A percentile compares a stretch with the other conserved stretches of the same genome.
phyloP scores from a whole-genome alignment of 441 rosid genomes.

The Pelargonium citronellum region DNA sequence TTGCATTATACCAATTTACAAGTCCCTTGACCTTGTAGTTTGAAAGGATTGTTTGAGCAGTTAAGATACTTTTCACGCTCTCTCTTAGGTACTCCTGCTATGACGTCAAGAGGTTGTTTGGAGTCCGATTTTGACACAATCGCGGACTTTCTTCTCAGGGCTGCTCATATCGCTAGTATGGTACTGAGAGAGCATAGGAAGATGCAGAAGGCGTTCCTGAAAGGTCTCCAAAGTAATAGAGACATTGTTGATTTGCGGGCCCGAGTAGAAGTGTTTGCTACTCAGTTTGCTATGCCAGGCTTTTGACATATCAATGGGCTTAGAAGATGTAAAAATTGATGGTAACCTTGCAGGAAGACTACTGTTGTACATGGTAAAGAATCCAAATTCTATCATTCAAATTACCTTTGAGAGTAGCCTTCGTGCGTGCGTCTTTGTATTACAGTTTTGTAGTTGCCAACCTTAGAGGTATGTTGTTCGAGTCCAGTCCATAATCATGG shows the following conservation, averaged over 20 bases:
- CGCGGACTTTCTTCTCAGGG: conserved; percentile 69
- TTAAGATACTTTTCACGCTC: background rate
- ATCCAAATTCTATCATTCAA: conserved; percentile 1
- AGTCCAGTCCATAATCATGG: background rate
- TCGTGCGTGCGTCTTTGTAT: too few relatives aligned
- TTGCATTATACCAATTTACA: conserved; percentile 1
- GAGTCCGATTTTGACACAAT: conserved; percentile 90
- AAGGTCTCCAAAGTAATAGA: conserved; percentile 58
- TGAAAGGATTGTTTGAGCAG: background rate
- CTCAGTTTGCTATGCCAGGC: conserved; percentile 89
- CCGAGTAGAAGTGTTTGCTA: conserved; percentile 71
- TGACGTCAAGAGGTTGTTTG: conserved; percentile 94
- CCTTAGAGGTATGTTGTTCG: background rate
- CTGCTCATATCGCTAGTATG: conserved; percentile 62
- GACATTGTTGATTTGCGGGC: conserved; percentile 64
- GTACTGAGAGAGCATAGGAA: conserved; percentile 73
- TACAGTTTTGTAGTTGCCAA: too few relatives aligned
- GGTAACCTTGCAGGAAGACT: too few relatives aligned
- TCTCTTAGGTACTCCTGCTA: conserved; percentile 80
- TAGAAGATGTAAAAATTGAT: conserved; percentile 2
- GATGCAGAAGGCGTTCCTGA: conserved; percentile 55
- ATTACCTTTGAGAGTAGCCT: background rate
- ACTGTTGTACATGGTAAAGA: too few relatives aligned
- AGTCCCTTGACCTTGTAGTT: background rate
- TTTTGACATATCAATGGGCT: conserved; percentile 45